phyloP scores from a whole-genome alignment of 139 green algal species.

The Yamagishiella unicocca region DNA sequence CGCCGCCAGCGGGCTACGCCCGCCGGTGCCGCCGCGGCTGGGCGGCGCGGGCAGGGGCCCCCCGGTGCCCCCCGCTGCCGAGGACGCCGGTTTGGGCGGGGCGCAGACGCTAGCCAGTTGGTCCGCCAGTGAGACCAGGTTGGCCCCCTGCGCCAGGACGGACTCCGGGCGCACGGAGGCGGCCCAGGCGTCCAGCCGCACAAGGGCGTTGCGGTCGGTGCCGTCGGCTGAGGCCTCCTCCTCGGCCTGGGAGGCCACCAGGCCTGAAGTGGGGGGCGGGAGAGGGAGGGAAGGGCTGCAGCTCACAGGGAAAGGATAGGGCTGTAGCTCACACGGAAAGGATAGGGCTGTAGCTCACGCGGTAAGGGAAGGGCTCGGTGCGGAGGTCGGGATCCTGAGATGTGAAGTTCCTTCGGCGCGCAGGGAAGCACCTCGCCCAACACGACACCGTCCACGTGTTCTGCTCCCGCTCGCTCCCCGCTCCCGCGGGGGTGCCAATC shows the following conservation, averaged over 20 bases:
- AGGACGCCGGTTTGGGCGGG: not conserved
- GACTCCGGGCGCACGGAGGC: not conserved
- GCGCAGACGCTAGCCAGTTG: conserved; percentile 43
- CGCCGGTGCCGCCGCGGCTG: not conserved
- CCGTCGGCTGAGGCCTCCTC: conserved; percentile 51
- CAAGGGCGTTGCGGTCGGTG: not conserved
- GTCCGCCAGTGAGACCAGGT: conserved; percentile 36
- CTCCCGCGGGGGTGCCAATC: too few relatives aligned
- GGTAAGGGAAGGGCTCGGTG: too few relatives aligned
- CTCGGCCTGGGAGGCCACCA: conserved; percentile 56
- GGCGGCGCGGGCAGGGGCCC: not conserved
- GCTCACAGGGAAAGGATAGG: too few relatives aligned
- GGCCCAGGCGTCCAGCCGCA: conserved; percentile 57
- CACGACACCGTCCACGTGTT: too few relatives aligned
- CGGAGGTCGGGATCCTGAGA: too few relatives aligned
- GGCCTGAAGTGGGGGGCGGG: conserved; percentile 39
- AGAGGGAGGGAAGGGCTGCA: not conserved
- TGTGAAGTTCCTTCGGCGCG: too few relatives aligned
- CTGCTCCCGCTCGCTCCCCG: too few relatives aligned
- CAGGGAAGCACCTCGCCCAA: too few relatives aligned
- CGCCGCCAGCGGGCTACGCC: not conserved
- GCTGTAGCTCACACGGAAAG: too few relatives aligned
- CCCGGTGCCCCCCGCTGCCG: not conserved
- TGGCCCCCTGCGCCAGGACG: not conserved
- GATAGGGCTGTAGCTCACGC: too few relatives aligned